Evolutionary conservation across 2,329 filamentous ascomycete species (phyloP).

Genomic region (Penicillium capsulatum): DNA sequence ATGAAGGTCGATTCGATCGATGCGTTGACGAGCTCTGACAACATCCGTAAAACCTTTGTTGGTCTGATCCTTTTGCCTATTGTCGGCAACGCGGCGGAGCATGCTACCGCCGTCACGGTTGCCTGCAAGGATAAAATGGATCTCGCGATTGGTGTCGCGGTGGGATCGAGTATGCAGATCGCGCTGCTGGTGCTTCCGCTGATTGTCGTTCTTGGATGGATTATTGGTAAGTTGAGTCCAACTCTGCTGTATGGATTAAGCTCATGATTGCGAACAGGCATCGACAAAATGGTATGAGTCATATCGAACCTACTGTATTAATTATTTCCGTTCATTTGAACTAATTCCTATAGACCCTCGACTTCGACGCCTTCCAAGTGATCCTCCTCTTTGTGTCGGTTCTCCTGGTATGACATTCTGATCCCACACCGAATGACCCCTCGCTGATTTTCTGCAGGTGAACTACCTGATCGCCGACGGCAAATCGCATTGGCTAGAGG

Average conservation of each 20-base stretch:
- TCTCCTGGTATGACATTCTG: conserved; percentile 35
- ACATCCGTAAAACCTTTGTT: conserved; percentile 57
- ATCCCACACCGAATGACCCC: background rate
- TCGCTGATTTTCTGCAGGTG: conserved; percentile 38
- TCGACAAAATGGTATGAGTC: conserved; percentile 55
- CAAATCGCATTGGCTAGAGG: conserved; percentile 59
- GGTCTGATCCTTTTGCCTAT: conserved; percentile 62
- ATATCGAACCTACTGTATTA: too few species aligned
- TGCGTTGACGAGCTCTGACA: conserved; percentile 47
- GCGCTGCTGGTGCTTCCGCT: conserved; percentile 59
- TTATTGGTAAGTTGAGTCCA: conserved; percentile 40
- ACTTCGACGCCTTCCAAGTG: conserved; percentile 86
- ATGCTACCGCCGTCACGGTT: conserved; percentile 60
- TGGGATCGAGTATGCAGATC: conserved; percentile 64
- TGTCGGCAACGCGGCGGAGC: conserved; percentile 63
- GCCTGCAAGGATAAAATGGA: conserved; percentile 66
- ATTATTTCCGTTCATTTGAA: background rate
- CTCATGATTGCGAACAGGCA: conserved; percentile 30
- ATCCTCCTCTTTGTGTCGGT: conserved; percentile 58
- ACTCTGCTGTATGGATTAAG: background rate
- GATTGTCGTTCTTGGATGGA: conserved; percentile 60
- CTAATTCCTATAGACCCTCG: conserved; percentile 53
- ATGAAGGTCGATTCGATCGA: conserved; percentile 52
- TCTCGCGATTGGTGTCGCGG: conserved; percentile 61
- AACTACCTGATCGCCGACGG: conserved; percentile 62